Base-by-base conservation (phyloP, 78 protist genomes). In the Creolimax fragrantissima region DNA sequence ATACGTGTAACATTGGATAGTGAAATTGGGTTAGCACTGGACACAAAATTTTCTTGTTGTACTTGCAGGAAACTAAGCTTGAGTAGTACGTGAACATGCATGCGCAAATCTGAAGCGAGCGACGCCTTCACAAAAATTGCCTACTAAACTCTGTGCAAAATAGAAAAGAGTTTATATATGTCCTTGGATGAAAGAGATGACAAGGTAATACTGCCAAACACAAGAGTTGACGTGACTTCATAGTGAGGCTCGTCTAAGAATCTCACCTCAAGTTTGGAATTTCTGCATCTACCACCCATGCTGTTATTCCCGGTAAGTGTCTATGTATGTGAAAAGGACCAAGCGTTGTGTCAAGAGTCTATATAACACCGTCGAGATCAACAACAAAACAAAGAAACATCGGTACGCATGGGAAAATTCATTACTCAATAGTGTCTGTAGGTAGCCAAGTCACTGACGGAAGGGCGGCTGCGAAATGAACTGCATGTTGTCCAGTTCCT, bases 281-380 rank as follows among this genome's bases (percentile, higher is more conserved):
- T 41, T 83, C 86, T 6, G 86, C 86, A 83, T 83, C 86, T 6
- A 83, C 86, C 7, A 83, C 35, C 86, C 86, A 83, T 6, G 86
- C 86, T 36, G 37, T 41, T 5, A 83, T 36, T 6, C 86, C 86
- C 6, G 86, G 86, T 24, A 83, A 35, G 6, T 83, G 17, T 24
- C 86, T 83, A 41, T 17, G 7, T 17, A 41, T 5, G 7, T 83
- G 7, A 58, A 32, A 58, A 58, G 24, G 74, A 32, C 74, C 74
- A 58, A 32, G 24, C 74, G 74, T 58, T 17, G 74, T 24, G 11
- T 32, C 24, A 32, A 24, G 11, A 58, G 11, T 58, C 74, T 32
- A 58, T 58, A 58, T 24, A 58, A 32, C 11, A 58, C 39, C 74
- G 74, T 58, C n/a, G 74, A 17, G 74, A 24, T 17, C 11, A 58